Evolutionary conservation across 1,284 basidiomycete genomes (phyloP).

Genomic region (Pseudozyma thailandica): DNA sequence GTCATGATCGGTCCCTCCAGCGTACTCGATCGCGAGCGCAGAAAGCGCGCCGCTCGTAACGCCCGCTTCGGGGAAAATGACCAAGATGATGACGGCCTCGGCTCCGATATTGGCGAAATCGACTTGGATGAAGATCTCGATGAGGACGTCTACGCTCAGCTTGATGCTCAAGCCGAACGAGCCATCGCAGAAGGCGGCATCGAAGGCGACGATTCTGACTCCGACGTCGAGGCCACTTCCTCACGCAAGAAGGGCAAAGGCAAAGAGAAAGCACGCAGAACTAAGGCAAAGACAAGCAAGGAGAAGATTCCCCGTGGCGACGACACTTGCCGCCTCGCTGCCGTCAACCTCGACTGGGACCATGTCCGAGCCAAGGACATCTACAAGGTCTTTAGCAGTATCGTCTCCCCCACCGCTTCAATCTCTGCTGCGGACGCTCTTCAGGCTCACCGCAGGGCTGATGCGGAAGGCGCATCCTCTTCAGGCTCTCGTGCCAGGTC

Average conservation of each 20-base stretch:
- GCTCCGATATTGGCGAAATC: constrained; percentile 69
- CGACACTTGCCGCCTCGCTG: constrained; percentile 76
- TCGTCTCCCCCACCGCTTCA: constrained; percentile 72
- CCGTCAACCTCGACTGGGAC: constrained; percentile 99
- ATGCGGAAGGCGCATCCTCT: constrained; percentile 5
- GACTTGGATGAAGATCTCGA: constrained; percentile 78
- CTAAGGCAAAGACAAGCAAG: constrained; percentile 68
- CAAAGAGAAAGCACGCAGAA: constrained; percentile 24
- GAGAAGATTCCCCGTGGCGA: constrained; percentile 55
- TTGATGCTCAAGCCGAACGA: constrained; percentile 77
- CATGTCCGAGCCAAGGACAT: constrained; percentile 89
- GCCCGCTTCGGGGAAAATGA: constrained; percentile 38
- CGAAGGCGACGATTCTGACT: constrained; percentile 38
- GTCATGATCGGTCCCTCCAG: constrained; percentile 55
- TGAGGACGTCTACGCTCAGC: constrained; percentile 73
- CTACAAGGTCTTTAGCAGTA: constrained; percentile 91
- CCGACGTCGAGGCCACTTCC: constrained; percentile 65
- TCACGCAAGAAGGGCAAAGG: constrained; percentile 67
- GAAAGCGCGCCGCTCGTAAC: constrained; percentile 19
- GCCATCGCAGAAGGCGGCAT: constrained; percentile 49
- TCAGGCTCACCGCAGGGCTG: constrained; percentile 21
- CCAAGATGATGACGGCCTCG: constrained; percentile 44
- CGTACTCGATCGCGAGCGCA: constrained; percentile 41
- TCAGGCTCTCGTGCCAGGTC: constrained; percentile 19
- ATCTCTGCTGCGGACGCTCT: constrained; percentile 41